phyloP scores from a whole-genome alignment of 371 early-diverging fungal genomes.

The Rhizomucor miehei region DNA sequence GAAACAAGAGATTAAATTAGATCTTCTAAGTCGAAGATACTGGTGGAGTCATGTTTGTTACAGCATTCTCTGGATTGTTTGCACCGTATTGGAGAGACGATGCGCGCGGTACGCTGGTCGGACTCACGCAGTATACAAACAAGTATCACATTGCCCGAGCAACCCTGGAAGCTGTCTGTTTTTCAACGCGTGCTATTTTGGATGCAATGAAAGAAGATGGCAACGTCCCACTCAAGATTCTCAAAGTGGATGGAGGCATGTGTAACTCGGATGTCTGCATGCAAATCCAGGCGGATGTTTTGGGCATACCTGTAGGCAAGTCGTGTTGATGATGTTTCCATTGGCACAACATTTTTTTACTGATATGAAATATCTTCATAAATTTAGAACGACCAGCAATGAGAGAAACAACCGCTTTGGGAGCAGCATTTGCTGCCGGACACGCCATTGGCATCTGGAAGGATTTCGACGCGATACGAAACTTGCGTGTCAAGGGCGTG shows the following conservation, averaged over 20 bases:
- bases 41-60: slow-evolving; percentile 93
- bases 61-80: slow-evolving; percentile 93
- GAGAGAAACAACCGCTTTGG: slow-evolving; percentile 91
- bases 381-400: slow-evolving; percentile 78
- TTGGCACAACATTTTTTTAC: not conserved
- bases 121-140: slow-evolving; percentile 86
- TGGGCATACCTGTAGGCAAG: slow-evolving; percentile 60
- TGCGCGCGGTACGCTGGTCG: slow-evolving; percentile 87
- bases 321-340: not conserved
- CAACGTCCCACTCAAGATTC: slow-evolving; percentile 55
- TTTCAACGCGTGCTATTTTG: slow-evolving; percentile 86
- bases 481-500: slow-evolving; percentile 25
- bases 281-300: slow-evolving; percentile 90
- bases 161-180: slow-evolving; percentile 86
- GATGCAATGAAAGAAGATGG: slow-evolving; percentile 83
- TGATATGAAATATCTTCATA: not conserved
- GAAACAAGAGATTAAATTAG: not conserved
- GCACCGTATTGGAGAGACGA: slow-evolving; percentile 96
- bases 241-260: slow-evolving; percentile 93
- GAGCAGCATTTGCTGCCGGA: slow-evolving; percentile 94
- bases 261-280: slow-evolving; percentile 86
- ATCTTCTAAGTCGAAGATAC: slow-evolving; percentile 57
- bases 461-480: slow-evolving; percentile 33
- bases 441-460: slow-evolving; percentile 77
- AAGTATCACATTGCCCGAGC: slow-evolving; percentile 86